A percentile compares a stretch with the other conserved stretches of the same genome.
These are phyloP conservation scores for Solanum hybrid DNA, from an alignment of 305 asterid species.

Conservation along the genomic window DNA sequence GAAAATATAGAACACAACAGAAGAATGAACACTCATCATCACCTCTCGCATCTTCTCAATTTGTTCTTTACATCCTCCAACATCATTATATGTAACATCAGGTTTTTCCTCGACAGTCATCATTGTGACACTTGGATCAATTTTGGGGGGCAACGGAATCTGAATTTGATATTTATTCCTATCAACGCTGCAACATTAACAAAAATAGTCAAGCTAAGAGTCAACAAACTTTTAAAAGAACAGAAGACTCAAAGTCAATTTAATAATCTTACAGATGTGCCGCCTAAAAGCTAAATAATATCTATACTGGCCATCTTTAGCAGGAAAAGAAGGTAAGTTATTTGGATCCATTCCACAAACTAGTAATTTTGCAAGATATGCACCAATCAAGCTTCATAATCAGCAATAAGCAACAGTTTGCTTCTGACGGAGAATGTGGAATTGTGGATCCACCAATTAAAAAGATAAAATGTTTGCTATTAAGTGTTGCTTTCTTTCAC, in stretches of 20 bases:
- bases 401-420: not conserved
- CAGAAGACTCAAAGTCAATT: not conserved
- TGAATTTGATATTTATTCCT: conserved; percentile 80
- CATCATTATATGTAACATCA: conserved; percentile 87
- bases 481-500: not conserved
- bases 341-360: not conserved
- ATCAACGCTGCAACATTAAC: conserved; percentile 57
- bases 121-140: conserved; percentile 94
- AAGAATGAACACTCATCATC: conserved; percentile 6
- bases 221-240: not conserved
- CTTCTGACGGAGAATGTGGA: not conserved
- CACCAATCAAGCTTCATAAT: not conserved
- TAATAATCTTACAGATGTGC: not conserved
- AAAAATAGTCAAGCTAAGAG: not conserved
- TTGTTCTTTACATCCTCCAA: conserved; percentile 96
- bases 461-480: not conserved
- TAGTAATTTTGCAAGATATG: not conserved
- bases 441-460: not conserved
- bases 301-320: not conserved
- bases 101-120: conserved; percentile 98
- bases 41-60: conserved; percentile 97
- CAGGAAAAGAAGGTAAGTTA: not conserved
- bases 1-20: not conserved
- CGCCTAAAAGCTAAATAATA: not conserved
- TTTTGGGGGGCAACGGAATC: conserved; percentile 91